Evolutionary conservation across 495 filamentous ascomycete species (phyloP).

Genomic region (Sporormia fimetaria): DNA sequence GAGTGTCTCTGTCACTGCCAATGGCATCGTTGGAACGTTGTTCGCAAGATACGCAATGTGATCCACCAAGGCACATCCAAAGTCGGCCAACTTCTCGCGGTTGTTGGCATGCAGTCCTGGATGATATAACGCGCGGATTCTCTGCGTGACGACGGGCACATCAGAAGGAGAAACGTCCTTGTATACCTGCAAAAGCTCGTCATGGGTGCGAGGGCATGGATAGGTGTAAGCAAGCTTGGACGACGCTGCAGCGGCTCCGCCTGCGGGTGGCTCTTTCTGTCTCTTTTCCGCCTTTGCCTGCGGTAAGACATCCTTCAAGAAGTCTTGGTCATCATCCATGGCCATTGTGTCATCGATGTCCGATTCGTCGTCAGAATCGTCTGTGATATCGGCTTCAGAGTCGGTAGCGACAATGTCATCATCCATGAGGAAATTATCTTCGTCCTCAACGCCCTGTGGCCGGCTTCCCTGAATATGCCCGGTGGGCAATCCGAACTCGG

Average conservation of each 20-base stretch:
- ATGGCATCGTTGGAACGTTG: conserved; percentile 35
- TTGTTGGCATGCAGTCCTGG: conserved; percentile 76
- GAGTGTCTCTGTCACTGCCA: conserved; percentile 52
- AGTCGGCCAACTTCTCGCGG: conserved; percentile 66
- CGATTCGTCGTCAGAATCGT: conserved; percentile 44
- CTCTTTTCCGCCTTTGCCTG: conserved; percentile 19
- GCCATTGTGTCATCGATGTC: conserved; percentile 19
- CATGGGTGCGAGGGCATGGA: conserved; percentile 65
- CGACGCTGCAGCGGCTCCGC: conserved; percentile 33
- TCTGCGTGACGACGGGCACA: conserved; percentile 68
- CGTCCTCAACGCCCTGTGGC: conserved; percentile 56
- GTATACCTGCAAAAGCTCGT: conserved; percentile 57
- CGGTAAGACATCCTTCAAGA: conserved; percentile 51
- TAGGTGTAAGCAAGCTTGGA: conserved; percentile 65
- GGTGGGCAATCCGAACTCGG: conserved; percentile 45
- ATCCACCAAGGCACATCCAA: conserved; percentile 63
- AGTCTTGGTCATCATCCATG: conserved; percentile 54
- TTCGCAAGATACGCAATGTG: conserved; percentile 60
- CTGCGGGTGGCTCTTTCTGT: conserved; percentile 27
- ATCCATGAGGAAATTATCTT: conserved; percentile 85
- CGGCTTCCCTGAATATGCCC: conserved; percentile 27
- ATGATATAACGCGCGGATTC: conserved; percentile 79
- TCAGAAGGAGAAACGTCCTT: conserved; percentile 47
- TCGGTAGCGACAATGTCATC: conserved; percentile 67
- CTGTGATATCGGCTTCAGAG: conserved; percentile 47